Conservation (phyloP, 2,329 filamentous ascomycete species). For the Cytospora paraplurivora region DNA sequence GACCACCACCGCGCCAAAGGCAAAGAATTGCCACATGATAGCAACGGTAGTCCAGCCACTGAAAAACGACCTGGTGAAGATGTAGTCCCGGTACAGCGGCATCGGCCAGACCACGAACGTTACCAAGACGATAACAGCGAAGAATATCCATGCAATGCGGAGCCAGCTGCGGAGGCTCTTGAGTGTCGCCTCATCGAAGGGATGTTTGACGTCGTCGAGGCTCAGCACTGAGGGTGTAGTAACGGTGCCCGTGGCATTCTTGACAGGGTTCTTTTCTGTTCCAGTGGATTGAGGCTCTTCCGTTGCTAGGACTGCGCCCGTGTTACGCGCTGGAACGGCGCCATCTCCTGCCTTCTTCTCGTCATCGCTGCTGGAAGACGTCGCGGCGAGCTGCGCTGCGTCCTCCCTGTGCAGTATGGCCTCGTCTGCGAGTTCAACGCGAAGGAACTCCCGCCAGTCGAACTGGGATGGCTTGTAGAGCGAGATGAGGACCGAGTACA, state of each 20-base stretch:
- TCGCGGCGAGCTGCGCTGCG: neutral
- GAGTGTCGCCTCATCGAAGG: constrained; percentile 43
- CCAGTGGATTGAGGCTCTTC: neutral
- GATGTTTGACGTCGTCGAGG: constrained; percentile 47
- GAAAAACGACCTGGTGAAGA: constrained; percentile 51
- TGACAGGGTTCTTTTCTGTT: neutral
- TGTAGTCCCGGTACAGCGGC: constrained; percentile 51
- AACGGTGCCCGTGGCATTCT: constrained; percentile 10
- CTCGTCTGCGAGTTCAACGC: constrained; percentile 49
- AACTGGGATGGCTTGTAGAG: constrained; percentile 40
- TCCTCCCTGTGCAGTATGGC: constrained; percentile 31
- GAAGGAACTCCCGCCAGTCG: constrained; percentile 45
- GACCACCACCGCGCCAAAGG: constrained; percentile 48
- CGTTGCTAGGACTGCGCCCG: neutral
- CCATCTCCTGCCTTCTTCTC: neutral
- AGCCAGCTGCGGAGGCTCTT: constrained; percentile 41
- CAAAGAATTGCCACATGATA: constrained; percentile 51
- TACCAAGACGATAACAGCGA: constrained; percentile 45
- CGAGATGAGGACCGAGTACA: constrained; percentile 50
- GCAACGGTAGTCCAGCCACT: constrained; percentile 47
- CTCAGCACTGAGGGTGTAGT: constrained; percentile 23
- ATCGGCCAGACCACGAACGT: constrained; percentile 53
- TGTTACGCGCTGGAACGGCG: neutral
- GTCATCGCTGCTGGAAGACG: constrained; percentile 6
- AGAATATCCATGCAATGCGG: constrained; percentile 44